phyloP scores from a whole-genome alignment of 2,329 filamentous ascomycete species.

The Dactylonectria estremocensis region DNA sequence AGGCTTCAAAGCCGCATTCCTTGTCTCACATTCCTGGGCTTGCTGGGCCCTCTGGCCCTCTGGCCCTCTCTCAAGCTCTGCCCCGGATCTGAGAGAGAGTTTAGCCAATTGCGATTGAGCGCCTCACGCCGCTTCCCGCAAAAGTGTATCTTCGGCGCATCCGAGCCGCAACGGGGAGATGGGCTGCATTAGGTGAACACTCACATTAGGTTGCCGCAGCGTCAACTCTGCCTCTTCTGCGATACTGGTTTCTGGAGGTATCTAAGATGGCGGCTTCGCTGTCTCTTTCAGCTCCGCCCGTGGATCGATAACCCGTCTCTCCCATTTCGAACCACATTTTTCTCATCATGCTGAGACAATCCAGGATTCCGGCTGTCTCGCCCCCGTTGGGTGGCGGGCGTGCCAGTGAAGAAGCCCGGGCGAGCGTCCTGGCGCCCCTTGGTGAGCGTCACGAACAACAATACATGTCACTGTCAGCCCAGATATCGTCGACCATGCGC shows the following conservation, averaged over 20 bases:
- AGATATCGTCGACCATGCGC: neutral
- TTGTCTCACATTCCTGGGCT: neutral
- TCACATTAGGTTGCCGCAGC: constrained; percentile 27
- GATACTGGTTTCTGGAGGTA: constrained; percentile 8
- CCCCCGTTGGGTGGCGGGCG: neutral
- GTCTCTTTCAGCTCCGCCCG: neutral
- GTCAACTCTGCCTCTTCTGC: constrained; percentile 17
- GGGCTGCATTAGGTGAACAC: constrained; percentile 22
- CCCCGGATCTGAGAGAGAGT: neutral
- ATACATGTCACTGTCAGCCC: no score
- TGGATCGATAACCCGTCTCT: neutral
- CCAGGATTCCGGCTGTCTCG: neutral
- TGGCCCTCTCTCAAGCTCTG: neutral
- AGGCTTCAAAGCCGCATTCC: constrained; percentile 1
- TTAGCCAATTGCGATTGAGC: constrained; percentile 17
- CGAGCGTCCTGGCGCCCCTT: no score
- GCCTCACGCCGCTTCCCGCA: constrained; percentile 17
- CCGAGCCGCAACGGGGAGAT: constrained; percentile 26
- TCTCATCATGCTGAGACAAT: neutral
- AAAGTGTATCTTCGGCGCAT: constrained; percentile 29
- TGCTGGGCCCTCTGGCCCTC: no score
- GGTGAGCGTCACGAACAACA: no score
- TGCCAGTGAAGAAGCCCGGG: neutral
- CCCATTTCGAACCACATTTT: neutral
- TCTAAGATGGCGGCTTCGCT: constrained; percentile 17